Conservation (phyloP, 2,329 filamentous ascomycete species). For the Penicillium sp. region DNA sequence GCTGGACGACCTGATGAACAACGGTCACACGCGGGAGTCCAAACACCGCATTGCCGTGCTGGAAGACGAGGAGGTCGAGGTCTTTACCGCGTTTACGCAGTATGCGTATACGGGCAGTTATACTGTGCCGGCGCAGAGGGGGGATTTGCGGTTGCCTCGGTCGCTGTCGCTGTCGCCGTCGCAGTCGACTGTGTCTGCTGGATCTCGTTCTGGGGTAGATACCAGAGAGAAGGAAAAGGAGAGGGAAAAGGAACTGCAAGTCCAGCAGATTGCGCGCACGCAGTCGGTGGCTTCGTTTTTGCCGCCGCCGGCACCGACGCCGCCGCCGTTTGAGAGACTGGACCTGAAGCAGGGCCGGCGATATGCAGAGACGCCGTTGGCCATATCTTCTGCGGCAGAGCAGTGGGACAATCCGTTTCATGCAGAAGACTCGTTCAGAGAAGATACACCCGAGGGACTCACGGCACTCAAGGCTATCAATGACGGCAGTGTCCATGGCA, state of each 20-base stretch:
- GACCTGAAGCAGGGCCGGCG: constrained; percentile 13
- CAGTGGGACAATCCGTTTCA: constrained; percentile 13
- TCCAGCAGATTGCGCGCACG: not conserved
- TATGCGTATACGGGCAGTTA: constrained; percentile 51
- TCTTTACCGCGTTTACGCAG: constrained; percentile 47
- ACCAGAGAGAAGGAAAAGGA: too few relatives aligned
- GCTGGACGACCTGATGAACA: constrained; percentile 44
- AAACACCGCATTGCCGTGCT: constrained; percentile 39
- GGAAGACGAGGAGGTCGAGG: constrained; percentile 47
- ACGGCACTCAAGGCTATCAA: not conserved
- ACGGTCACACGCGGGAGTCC: constrained; percentile 44
- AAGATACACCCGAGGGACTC: not conserved
- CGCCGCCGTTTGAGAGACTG: constrained; percentile 18
- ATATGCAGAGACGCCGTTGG: constrained; percentile 7
- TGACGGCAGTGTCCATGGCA: too few relatives aligned
- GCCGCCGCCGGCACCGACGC: constrained; percentile 30
- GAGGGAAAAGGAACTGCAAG: too few relatives aligned
- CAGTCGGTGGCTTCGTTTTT: constrained; percentile 14
- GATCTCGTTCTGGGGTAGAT: constrained; percentile 19
- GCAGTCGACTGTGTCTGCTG: not conserved
- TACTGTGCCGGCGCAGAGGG: constrained; percentile 25
- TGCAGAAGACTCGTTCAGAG: not conserved
- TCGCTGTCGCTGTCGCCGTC: not conserved
- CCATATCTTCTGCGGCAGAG: constrained; percentile 9
- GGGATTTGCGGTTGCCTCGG: not conserved